Evolutionary conservation across 75 land plant species (phyloP).

Genomic region (Sequoia sempervirens): DNA sequence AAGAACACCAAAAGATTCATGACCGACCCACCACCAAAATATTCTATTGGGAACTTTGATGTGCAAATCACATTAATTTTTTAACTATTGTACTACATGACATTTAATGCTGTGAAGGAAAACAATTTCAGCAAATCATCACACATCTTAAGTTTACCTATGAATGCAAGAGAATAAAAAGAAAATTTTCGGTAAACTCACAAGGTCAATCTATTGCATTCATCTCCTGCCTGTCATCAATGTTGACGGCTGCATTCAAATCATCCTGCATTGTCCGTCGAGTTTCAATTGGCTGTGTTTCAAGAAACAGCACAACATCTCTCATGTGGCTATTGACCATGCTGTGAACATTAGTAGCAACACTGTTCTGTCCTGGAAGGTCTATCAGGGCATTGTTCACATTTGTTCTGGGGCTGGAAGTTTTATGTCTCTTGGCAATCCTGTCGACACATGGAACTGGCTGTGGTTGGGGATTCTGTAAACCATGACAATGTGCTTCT

Average conservation of each 20-base stretch:
- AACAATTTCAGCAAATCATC: background rate
- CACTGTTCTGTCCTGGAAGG: slow-evolving; percentile 1
- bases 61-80: background rate
- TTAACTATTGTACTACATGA: background rate
- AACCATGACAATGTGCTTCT: slow-evolving; percentile 10
- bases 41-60: background rate
- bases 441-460: slow-evolving; percentile 4
- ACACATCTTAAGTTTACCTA: background rate
- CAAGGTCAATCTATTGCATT: slow-evolving; percentile 7
- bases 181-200: background rate
- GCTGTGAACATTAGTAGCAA: slow-evolving; percentile 4
- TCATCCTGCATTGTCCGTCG: slow-evolving; percentile 9
- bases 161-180: background rate
- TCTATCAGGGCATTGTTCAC: background rate
- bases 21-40: background rate
- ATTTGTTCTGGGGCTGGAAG: slow-evolving; percentile 11
- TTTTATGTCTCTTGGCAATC: slow-evolving; percentile 11
- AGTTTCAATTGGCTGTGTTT: slow-evolving; percentile 9
- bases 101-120: background rate
- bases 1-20: background rate
- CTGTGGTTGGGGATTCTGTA: background rate
- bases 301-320: slow-evolving; percentile 9
- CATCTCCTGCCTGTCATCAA: slow-evolving; percentile 7
- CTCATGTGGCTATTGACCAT: slow-evolving; percentile 5
- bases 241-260: background rate